A percentile compares a stretch with the other conserved stretches of the same genome.
Conservation (phyloP, 176 grass and related monocot species). For the Otatea glauca region DNA sequence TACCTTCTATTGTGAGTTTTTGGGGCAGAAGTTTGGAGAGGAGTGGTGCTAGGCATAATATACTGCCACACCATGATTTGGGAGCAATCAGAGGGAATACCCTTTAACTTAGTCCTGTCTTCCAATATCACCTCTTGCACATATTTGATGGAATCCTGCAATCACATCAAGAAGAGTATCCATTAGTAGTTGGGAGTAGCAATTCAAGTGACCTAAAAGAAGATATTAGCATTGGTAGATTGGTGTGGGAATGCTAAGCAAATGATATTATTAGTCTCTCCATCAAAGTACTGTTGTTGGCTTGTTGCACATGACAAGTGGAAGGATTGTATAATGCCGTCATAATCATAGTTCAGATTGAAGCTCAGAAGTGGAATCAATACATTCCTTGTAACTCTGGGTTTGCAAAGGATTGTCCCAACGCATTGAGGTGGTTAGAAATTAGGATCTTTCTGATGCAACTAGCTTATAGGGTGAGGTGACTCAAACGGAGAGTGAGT, state of each 20-base stretch:
- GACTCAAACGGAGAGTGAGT: neutral
- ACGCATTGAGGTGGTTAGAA: neutral
- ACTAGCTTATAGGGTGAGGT: neutral
- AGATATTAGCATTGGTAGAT: neutral
- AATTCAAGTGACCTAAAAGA: neutral
- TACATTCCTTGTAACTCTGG: neutral
- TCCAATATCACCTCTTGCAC: constrained; percentile 89
- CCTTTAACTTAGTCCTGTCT: constrained; percentile 78
- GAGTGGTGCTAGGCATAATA: constrained; percentile 40
- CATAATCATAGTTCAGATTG: constrained; percentile 20
- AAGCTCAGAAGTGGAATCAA: neutral
- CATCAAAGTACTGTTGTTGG: constrained; percentile 29
- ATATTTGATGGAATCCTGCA: constrained; percentile 92
- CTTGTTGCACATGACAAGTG: constrained; percentile 25
- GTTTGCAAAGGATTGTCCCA: neutral
- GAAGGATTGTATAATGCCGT: neutral
- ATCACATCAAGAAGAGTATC: constrained; percentile 5
- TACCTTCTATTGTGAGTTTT: constrained; percentile 64
- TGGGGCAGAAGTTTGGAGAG: constrained; percentile 25
- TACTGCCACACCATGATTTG: constrained; percentile 92
- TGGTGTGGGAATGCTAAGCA: neutral
- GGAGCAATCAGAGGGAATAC: constrained; percentile 80
- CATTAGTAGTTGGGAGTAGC: constrained; percentile 4
- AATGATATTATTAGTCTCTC: neutral
- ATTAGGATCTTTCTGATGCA: constrained; percentile 29